A percentile compares a stretch with the other conserved stretches of the same genome.
phyloP scores from a whole-genome alignment of 202 grass and related monocot genomes.

The Cymbopogon flexuosus region DNA sequence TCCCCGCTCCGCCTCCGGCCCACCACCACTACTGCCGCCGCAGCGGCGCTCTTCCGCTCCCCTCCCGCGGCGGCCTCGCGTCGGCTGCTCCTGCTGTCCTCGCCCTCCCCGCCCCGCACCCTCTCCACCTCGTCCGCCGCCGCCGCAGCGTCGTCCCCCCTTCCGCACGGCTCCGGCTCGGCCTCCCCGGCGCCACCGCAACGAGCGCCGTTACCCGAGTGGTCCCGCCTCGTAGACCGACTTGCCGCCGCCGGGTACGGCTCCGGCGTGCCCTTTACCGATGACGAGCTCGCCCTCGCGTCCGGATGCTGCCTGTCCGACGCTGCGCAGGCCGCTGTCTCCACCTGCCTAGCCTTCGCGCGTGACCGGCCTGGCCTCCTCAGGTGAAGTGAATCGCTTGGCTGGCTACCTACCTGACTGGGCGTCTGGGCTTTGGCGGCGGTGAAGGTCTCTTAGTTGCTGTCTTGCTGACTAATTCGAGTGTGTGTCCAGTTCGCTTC shows the following conservation, averaged over 20 bases:
- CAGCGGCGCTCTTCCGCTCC: constrained; percentile 45
- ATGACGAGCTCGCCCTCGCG: constrained; percentile 14
- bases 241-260: constrained; percentile 49
- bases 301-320: constrained; percentile 29
- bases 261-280: neutral
- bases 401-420: neutral
- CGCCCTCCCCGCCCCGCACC: constrained; percentile 7
- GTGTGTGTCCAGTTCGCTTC: constrained; percentile 44
- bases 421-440: neutral
- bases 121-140: constrained; percentile 12
- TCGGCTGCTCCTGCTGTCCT: constrained; percentile 30
- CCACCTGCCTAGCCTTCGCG: constrained; percentile 59
- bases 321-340: constrained; percentile 41
- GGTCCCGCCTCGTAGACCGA: constrained; percentile 56
- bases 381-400: constrained; percentile 46
- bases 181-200: neutral
- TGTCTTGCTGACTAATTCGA: neutral
- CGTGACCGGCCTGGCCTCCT: constrained; percentile 61
- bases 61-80: constrained; percentile 17
- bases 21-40: constrained; percentile 20
- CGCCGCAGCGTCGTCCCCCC: neutral
- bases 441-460: neutral
- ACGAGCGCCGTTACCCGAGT: constrained; percentile 42
- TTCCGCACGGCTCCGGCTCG: constrained; percentile 24
- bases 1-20: constrained; percentile 50